phyloP scores from a whole-genome alignment of 345 rosid species.

The Zanthoxylum bungeanum region DNA sequence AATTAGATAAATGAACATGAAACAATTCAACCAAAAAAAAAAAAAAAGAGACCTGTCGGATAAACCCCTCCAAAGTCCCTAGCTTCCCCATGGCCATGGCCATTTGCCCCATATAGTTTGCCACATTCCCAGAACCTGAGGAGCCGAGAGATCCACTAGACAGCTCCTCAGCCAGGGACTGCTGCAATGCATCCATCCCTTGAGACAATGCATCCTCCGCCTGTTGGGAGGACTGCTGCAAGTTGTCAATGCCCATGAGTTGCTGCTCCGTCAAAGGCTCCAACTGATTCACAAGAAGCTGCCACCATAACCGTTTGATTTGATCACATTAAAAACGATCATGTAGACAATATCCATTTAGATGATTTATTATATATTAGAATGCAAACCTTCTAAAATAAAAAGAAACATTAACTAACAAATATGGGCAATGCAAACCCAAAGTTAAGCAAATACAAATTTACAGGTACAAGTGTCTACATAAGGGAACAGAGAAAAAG shows the following conservation, averaged over 20 bases:
- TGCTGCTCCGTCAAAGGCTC: constrained; percentile 99
- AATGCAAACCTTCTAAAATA: background rate
- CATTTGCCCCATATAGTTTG: constrained; percentile 99
- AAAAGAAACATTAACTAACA: background rate
- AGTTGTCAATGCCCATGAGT: constrained; percentile 58
- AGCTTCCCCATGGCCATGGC: constrained; percentile 99
- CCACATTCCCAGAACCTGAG: constrained; percentile 81
- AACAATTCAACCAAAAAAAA: background rate
- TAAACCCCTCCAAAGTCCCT: constrained; percentile 95
- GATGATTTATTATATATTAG: background rate
- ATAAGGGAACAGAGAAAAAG: background rate
- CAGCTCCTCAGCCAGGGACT: constrained; percentile 85
- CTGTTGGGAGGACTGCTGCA: constrained; percentile 98
- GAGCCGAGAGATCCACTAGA: constrained; percentile 85
- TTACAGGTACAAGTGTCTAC: background rate
- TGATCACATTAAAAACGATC: background rate
- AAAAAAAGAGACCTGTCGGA: constrained; percentile 86
- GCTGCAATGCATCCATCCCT: constrained; percentile 99
- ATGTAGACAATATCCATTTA: background rate
- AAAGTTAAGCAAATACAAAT: no score
- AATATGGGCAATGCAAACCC: background rate
- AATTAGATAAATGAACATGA: background rate
- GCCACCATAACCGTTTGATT: constrained; percentile 23
- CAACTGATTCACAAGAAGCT: constrained; percentile 87
- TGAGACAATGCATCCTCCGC: constrained; percentile 99